These are phyloP conservation scores for Isatis lusitanica DNA, from an alignment of 441 rosid species.

Conservation along the genomic window DNA sequence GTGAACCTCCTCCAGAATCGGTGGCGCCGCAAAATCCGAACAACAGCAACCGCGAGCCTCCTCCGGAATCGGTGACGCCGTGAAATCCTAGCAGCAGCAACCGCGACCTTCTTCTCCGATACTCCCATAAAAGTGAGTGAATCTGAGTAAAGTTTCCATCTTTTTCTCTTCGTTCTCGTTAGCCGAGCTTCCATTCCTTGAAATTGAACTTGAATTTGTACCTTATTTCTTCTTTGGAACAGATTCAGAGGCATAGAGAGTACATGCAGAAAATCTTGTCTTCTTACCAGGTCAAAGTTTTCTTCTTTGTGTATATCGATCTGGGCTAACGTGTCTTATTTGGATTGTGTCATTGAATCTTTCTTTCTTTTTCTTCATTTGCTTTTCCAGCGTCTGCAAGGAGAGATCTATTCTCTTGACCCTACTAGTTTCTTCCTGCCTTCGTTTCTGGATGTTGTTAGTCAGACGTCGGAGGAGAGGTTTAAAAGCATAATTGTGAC, in stretches of 20 bases:
- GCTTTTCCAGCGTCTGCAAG: slow-evolving; percentile 51
- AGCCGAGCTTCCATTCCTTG: not conserved
- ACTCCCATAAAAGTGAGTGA: slow-evolving; percentile 63
- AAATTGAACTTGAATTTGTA: slow-evolving; percentile 10
- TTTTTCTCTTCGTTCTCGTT: not conserved
- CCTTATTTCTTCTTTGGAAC: slow-evolving; percentile 19
- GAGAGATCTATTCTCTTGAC: slow-evolving; percentile 53
- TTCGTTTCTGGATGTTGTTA: slow-evolving; percentile 56
- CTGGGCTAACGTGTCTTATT: not conserved
- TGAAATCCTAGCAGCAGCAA: too few species aligned
- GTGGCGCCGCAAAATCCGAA: too few species aligned
- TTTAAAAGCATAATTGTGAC: slow-evolving; percentile 64
- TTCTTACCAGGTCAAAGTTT: slow-evolving; percentile 48
- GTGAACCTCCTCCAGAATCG: too few species aligned
- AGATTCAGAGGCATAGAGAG: slow-evolving; percentile 53
- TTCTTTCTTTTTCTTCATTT: slow-evolving; percentile 17
- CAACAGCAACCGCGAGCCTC: slow-evolving; percentile 25
- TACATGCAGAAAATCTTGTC: slow-evolving; percentile 49
- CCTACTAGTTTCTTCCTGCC: slow-evolving; percentile 54
- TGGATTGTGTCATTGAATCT: slow-evolving; percentile 5
- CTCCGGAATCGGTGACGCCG: slow-evolving; percentile 37
- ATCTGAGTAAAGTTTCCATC: slow-evolving; percentile 41
- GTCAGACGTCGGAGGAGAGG: slow-evolving; percentile 48
- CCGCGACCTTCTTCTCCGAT: slow-evolving; percentile 54
- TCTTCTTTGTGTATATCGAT: not conserved